A percentile compares a stretch with the other conserved stretches of the same genome.
Conservation (phyloP, 805 yeast genomes). For the Candida mattraensis region DNA sequence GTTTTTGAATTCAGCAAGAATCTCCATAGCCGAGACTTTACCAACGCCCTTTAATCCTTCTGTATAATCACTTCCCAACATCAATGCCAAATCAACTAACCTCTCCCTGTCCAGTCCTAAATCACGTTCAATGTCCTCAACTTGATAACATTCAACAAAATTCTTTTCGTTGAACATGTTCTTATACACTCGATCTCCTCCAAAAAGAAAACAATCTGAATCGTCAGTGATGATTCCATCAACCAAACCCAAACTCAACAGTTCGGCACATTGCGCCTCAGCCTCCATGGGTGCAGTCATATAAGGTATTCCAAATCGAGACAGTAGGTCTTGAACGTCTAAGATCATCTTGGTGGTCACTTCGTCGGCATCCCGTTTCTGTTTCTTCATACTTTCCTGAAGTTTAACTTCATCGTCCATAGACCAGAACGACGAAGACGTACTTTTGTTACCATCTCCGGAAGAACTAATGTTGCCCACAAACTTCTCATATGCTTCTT, state of each 20-base stretch:
- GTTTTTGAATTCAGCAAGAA: slow-evolving; percentile 75
- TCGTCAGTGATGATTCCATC: slow-evolving; percentile 98
- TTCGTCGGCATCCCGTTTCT: slow-evolving; percentile 86
- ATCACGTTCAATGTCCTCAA: slow-evolving; percentile 55
- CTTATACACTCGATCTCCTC: slow-evolving; percentile 79
- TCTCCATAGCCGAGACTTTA: slow-evolving; percentile 88
- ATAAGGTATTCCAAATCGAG: slow-evolving; percentile 90
- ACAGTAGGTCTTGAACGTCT: slow-evolving; percentile 86
- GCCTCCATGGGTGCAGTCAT: slow-evolving; percentile 98
- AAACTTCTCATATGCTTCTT: slow-evolving; percentile 67
- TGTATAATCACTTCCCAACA: slow-evolving; percentile 94
- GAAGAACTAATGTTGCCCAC: slow-evolving; percentile 35
- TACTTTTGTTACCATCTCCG: slow-evolving; percentile 28
- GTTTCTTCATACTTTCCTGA: slow-evolving; percentile 62
- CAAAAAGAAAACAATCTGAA: slow-evolving; percentile 93
- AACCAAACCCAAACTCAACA: slow-evolving; percentile 65
- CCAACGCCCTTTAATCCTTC: slow-evolving; percentile 93
- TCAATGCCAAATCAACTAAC: slow-evolving; percentile 76
- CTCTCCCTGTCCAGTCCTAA: slow-evolving; percentile 63
- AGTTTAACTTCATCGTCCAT: slow-evolving; percentile 46
- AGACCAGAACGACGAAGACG: slow-evolving; percentile 29
- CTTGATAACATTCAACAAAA: slow-evolving; percentile 81
- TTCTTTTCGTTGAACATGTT: slow-evolving; percentile 94
- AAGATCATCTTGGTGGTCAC: slow-evolving; percentile 82
- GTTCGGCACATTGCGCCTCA: slow-evolving; percentile 95